These are phyloP conservation scores for Yamadazyma diddensiae DNA, from an alignment of 1,139 yeast genomes.

Conservation along the genomic window DNA sequence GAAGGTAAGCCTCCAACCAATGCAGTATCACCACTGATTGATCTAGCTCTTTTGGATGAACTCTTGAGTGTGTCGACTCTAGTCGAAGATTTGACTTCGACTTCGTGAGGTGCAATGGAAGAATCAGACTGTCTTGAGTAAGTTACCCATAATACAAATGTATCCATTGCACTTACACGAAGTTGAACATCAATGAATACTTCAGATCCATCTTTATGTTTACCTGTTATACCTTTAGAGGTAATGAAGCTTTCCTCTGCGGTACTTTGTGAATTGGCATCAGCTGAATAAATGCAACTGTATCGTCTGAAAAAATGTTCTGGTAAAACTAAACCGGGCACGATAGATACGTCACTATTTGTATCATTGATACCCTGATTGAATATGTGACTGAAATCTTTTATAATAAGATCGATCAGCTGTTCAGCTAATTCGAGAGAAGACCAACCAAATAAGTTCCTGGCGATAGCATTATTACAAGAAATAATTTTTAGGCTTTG, in stretches of 20 bases:
- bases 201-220: conserved; percentile 65
- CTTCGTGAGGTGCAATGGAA: conserved; percentile 1
- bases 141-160: conserved; percentile 81
- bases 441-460: conserved; percentile 71
- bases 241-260: conserved; percentile 43
- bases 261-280: conserved; percentile 20
- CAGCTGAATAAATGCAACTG: conserved; percentile 28
- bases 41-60: conserved; percentile 13
- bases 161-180: conserved; percentile 60
- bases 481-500: conserved; percentile 48
- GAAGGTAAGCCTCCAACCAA: conserved; percentile 43
- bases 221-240: conserved; percentile 65
- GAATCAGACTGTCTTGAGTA: conserved; percentile 52
- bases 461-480: conserved; percentile 76
- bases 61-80: background rate
- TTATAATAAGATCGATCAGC: conserved; percentile 58
- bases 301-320: conserved; percentile 82
- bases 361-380: conserved; percentile 43
- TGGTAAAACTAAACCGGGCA: conserved; percentile 67
- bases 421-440: conserved; percentile 46
- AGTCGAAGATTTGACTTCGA: background rate
- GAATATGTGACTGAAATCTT: conserved; percentile 59
- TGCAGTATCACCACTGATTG: conserved; percentile 12
- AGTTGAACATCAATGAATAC: conserved; percentile 76
- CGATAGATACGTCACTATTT: conserved; percentile 32